Evolutionary conservation across 2,329 filamentous ascomycete species (phyloP), one percentile per base, ranked within the genome.

Genomic region (Beauveria varroae): DNA sequence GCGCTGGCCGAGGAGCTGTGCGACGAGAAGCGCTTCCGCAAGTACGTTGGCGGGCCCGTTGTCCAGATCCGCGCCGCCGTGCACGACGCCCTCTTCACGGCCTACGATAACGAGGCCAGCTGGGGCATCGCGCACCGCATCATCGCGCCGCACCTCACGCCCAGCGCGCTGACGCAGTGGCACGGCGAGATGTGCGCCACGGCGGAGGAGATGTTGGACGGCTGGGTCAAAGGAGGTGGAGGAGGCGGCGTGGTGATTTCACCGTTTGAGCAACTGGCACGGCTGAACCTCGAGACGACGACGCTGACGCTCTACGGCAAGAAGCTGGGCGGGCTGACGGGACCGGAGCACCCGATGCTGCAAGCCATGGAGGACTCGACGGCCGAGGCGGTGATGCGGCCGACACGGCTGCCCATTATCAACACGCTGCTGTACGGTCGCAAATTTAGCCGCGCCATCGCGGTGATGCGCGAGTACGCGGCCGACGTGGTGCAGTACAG

Each of bases 401-500:
- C 83, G 0, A 81, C 74, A 2, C 74, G 84, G 3, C 81, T 78
- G 0, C 75, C 74, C 5, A 22, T 84, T 16, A 65, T 86, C 51
- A 86, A 81, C 64, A 79, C 75, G 77, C 73, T 85, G 3, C 62
- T 81, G 16, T 77, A 84, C 68, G 73, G 78, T 24, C 64, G 75
- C 63, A 85, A 83, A 67, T 84, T 84, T 67, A 80, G 81, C 60
- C 74, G 72, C 1, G 75, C 83, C 37, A 85, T 80, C 61, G 77
- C 77, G 18, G 68, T 75, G 1, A 79, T 88, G 75, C 81, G 85
- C 5, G 70, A 75, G 10, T 87, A 79, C 49, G 84, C 79, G 2
- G 74, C 76, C 5, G 81, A 85, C 0, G 68, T 88, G n/a, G 79
- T 89, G 34, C 70, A 80, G n/a, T 68, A 80, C 56, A 81, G 86